phyloP scores from a whole-genome alignment of 371 early-diverging fungal species.

The Saksenaea oblongispora region DNA sequence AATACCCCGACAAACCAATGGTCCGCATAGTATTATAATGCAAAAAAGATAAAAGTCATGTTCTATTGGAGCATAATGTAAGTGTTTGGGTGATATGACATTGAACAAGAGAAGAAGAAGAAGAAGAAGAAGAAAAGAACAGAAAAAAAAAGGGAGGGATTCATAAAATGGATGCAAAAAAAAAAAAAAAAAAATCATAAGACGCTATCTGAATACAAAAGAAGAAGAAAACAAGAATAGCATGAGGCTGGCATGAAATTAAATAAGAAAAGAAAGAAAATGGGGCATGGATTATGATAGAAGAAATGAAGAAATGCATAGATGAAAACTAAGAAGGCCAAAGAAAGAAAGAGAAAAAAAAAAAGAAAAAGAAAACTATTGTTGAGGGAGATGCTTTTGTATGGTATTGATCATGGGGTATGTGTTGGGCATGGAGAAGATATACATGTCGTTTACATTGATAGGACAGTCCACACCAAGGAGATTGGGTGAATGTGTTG shows the following conservation, averaged over 20 bases:
- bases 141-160: too few species aligned
- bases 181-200: neutral
- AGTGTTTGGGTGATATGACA: neutral
- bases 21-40: too few species aligned
- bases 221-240: too few species aligned
- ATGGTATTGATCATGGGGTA: neutral
- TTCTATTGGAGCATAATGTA: neutral
- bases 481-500: neutral
- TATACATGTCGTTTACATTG: neutral
- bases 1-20: neutral
- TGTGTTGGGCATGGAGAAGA: neutral
- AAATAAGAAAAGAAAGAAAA: too few species aligned
- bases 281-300: neutral
- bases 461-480: neutral
- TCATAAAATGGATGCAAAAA: conserved; percentile 4
- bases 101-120: neutral
- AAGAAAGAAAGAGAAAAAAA: conserved; percentile 1
- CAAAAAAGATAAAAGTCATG: too few species aligned
- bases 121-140: too few species aligned
- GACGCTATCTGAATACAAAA: too few species aligned
- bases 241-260: too few species aligned
- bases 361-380: neutral
- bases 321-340: neutral
- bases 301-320: conserved; percentile 1
- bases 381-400: neutral